Base-by-base conservation (phyloP, 2,329 filamentous ascomycete species). In the Drechslerella coelobrocha region DNA sequence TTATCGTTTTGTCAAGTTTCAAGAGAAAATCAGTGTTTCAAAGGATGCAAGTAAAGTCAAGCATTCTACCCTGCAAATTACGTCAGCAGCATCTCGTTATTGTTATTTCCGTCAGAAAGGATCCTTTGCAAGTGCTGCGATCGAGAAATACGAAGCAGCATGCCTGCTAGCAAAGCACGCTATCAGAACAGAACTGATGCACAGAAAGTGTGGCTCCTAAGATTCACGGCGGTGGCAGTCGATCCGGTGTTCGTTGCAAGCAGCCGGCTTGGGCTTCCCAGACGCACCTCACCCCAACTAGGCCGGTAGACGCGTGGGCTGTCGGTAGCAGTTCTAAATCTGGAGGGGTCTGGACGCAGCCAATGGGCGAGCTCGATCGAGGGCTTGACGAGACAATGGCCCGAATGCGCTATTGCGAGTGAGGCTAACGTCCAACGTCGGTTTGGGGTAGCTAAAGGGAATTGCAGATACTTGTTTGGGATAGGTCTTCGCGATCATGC, bases 401-500 rank as follows among this genome's bases (percentile, higher is more conserved):
- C 56, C 48, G 45, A 51, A 29, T 47, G 45, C 52, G 45, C 3
- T 24, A 29, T 39, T 61, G 63, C 34, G 63, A 61, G 51, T 26
- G 63, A 61, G 51, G 63, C 57, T 59, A 68, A 61, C 55, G 63
- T 61, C 54, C 43, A 68, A 61, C 60, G 63, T 68, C 47, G 63
- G 55, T 55, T 68, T 68, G 55, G 60, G 55, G 55, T 61, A 61
- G 56, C 56, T 61, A 61, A 61, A 48, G 41, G 39, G 56, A 61
- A 61, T 68, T 55, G 27, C 26, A 61, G 63, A 68, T 68, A 51
- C 63, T 68, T 60, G 31, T 61, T 68, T 56, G 55, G 63, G 63
- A 61, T 56, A 61, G 54, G 47, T 60, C 55, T 68, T 39, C 41
- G 55, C 55, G 63, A 68, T 61, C 48, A 47, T 39, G 55, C 31